Base-by-base conservation (phyloP, 164 flowering plant species). In the Magnolia kwangsiensis region DNA sequence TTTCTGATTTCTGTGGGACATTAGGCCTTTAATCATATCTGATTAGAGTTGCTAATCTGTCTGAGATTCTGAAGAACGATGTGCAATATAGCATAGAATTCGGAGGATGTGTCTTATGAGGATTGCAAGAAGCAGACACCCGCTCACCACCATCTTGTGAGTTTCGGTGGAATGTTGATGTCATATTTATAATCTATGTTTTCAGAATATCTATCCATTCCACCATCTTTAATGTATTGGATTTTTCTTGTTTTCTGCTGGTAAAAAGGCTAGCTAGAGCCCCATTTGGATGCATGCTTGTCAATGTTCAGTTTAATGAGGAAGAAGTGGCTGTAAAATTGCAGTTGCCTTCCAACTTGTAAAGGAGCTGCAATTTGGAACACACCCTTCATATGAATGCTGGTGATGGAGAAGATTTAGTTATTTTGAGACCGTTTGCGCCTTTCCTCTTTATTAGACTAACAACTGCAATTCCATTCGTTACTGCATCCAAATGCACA, bases 151-250 rank as follows among this genome's bases (percentile, higher is more conserved):
- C 49, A 23, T 72, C 63, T 65, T 24, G 21, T 51, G 74, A 23
- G 27, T 59, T 27, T 23, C 37, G 18, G n/a, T 23, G 21, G 74
- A 13, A 55, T 13, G 58, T 55, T 21, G 65, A 10, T 58, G 55
- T 55, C 74, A 72, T 24, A 23, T 23, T 14, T 72, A 24, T 72
- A 23, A 72, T 24, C 20, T 51, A 58, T 55, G 63, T 72, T 72
- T 72, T 72, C 21, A 50, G 64, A 72, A 72, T 10, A 72, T 24
- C 21, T 51, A 72, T 65, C 37, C 24, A 13, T 23, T 65, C 27
- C 31, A 21, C 27, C 51, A 31, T 19, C 10, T 19, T 49, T 37
- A 3, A 3, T 37, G 45, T 37, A 37, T 37, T 37, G 45, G 45
- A 37, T 37, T 37, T 37, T 37, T 37, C 45, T 37, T 37, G 45